phyloP scores from a whole-genome alignment of 495 filamentous ascomycete species.

The Daldinia vernicosa region DNA sequence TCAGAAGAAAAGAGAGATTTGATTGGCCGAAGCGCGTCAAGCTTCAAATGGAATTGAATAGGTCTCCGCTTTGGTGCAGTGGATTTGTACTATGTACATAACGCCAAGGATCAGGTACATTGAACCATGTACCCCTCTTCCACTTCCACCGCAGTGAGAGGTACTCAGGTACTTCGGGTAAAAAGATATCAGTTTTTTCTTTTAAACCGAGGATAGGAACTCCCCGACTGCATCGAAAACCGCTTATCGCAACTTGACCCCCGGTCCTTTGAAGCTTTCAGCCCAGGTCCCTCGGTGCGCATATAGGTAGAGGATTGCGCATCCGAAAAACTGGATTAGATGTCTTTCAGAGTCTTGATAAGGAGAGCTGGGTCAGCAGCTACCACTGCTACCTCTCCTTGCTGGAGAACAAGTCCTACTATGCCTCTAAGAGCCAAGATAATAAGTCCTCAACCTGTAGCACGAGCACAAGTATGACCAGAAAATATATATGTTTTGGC shows the following conservation, averaged over 20 bases:
- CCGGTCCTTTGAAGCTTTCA: constrained; percentile 21
- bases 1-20: constrained; percentile 14
- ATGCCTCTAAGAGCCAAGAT: constrained; percentile 95
- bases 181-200: constrained; percentile 34
- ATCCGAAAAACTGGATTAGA: constrained; percentile 45
- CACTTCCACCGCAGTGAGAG: neutral
- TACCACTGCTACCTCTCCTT: constrained; percentile 47
- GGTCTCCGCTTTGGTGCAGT: constrained; percentile 6
- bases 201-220: constrained; percentile 27
- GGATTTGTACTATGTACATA: neutral
- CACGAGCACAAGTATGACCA: constrained; percentile 57
- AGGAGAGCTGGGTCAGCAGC: constrained; percentile 53
- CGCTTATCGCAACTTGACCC: constrained; percentile 1
- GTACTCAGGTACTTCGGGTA: constrained; percentile 28
- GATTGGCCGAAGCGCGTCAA: constrained; percentile 20
- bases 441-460: constrained; percentile 65
- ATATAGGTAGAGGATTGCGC: constrained; percentile 32
- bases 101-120: neutral
- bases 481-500: neutral
- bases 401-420: constrained; percentile 48
- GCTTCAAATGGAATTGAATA: neutral
- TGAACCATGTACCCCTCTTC: neutral
- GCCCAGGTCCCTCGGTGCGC: constrained; percentile 38
- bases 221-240: constrained; percentile 17
- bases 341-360: constrained; percentile 54